Conservation (phyloP, 73 alveolate genomes). For the Tetrahymena malaccensis region DNA sequence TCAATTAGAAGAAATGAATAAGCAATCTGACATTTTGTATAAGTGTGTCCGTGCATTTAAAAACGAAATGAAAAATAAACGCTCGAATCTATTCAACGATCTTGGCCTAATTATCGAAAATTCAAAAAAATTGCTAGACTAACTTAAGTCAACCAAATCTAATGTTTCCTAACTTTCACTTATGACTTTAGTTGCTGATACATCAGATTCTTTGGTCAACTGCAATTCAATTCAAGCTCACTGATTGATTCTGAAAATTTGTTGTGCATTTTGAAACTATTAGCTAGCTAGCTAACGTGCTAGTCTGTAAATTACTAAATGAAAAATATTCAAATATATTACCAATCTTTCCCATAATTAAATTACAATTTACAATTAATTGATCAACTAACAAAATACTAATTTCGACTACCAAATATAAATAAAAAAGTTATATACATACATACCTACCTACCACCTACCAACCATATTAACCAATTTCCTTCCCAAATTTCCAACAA, state of each 20-base stretch:
- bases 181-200: not conserved
- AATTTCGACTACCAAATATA: not conserved
- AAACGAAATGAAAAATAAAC: not conserved
- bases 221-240: not conserved
- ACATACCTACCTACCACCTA: no score
- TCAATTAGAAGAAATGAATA: not conserved
- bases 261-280: no score
- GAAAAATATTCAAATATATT: no score
- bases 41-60: not conserved
- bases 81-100: not conserved
- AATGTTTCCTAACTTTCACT: not conserved
- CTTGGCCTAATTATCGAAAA: not conserved
- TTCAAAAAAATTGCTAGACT: not conserved
- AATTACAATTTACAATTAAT: not conserved
- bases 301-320: not conserved
- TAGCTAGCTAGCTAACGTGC: no score
- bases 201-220: not conserved
- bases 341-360: not conserved
- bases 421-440: no score
- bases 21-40: not conserved
- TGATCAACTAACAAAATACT: not conserved
- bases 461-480: not conserved
- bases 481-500: not conserved
- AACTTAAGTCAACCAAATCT: not conserved
- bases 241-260: not conserved